Conservation (phyloP, 257 asterid species). For the Petrea volubilis region DNA sequence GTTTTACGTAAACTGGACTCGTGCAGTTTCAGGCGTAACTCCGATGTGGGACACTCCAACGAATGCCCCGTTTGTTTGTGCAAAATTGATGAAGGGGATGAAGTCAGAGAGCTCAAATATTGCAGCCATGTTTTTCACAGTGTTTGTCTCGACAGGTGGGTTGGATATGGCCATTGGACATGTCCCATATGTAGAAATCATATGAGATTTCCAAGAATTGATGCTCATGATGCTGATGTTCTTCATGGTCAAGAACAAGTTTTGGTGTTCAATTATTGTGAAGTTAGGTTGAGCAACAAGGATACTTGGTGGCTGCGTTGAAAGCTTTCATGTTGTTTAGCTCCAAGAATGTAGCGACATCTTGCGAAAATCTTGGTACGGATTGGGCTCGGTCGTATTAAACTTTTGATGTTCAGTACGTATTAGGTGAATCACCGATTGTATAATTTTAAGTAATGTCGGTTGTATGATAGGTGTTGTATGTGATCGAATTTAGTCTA, state of each 20-base stretch:
- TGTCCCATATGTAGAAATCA: slow-evolving; percentile 28
- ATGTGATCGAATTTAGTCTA: too few relatives aligned
- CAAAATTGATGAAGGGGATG: slow-evolving; percentile 21
- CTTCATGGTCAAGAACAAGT: background rate
- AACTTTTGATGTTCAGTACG: too few relatives aligned
- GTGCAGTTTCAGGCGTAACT: background rate
- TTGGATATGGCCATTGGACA: slow-evolving; percentile 17
- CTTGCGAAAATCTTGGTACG: too few relatives aligned
- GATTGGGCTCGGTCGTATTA: too few relatives aligned
- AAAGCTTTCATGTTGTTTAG: background rate
- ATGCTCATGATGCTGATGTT: background rate
- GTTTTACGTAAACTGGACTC: background rate
- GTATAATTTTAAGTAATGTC: too few relatives aligned
- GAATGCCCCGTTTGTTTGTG: slow-evolving; percentile 34
- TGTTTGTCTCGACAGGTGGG: slow-evolving; percentile 31
- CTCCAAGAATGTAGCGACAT: background rate
- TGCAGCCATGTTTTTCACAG: slow-evolving; percentile 28
- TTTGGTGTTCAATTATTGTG: slow-evolving; percentile 10
- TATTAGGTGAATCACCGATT: too few relatives aligned
- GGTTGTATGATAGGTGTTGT: too few relatives aligned
- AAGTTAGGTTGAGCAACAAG: background rate
- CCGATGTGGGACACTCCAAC: background rate
- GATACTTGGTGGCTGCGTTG: slow-evolving; percentile 27
- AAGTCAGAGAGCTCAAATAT: slow-evolving; percentile 12
- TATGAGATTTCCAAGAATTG: background rate